Evolutionary conservation across 768 basidiomycete species (phyloP).

Genomic region (Kwoniella sp.): DNA sequence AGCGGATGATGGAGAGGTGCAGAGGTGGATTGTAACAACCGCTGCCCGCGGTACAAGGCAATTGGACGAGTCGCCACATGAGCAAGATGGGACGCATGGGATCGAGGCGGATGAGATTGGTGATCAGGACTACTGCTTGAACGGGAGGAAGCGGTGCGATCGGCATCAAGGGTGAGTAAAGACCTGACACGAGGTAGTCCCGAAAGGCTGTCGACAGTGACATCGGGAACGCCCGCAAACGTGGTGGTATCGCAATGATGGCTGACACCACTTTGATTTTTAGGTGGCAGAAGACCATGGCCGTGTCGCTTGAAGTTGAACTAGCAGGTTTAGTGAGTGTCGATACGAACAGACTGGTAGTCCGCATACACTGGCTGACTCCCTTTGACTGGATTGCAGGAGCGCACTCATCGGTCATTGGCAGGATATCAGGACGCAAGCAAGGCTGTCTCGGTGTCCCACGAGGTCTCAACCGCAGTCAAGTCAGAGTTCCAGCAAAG

Average conservation of each 20-base stretch:
- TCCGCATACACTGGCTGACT: not conserved
- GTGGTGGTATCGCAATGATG: not conserved
- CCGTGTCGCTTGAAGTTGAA: constrained; percentile 23
- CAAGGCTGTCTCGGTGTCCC: not conserved
- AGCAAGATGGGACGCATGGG: not conserved
- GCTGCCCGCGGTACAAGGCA: no score
- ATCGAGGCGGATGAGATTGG: not conserved
- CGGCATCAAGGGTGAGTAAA: constrained; percentile 32
- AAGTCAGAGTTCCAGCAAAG: no score
- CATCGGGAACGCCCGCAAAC: not conserved
- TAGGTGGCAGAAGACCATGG: constrained; percentile 35
- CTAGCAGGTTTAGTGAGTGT: constrained; percentile 20
- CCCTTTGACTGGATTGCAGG: not conserved
- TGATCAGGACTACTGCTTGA: constrained; percentile 12
- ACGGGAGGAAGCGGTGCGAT: constrained; percentile 27
- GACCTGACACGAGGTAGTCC: no score
- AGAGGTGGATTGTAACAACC: constrained; percentile 3
- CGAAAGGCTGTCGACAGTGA: no score
- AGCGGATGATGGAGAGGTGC: constrained; percentile 26
- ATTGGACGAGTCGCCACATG: no score
- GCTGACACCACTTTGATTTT: constrained; percentile 1
- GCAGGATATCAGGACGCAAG: not conserved
- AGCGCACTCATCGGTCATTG: not conserved
- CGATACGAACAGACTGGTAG: not conserved
- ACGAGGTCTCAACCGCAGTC: not conserved